Percentiles rank a stretch among this genome's conserved stretches.
Conservation (phyloP, 148 eudicot species). For the Fallopia convolvulus region DNA sequence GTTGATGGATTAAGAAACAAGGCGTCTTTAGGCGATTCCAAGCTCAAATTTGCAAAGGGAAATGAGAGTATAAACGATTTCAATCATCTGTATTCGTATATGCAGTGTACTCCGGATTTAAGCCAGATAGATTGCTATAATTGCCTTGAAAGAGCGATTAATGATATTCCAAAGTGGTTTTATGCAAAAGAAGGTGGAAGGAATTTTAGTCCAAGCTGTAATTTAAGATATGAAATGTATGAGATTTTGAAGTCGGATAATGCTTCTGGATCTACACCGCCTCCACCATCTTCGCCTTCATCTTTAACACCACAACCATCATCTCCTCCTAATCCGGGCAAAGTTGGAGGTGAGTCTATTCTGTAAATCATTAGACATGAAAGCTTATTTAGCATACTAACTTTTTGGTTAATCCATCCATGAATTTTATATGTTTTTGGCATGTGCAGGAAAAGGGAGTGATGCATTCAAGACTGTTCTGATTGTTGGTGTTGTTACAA, state of each 20-base stretch:
- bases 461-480: conserved; percentile 6
- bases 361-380: neutral
- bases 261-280: neutral
- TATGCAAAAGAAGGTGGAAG: neutral
- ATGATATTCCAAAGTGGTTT: neutral
- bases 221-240: conserved; percentile 9
- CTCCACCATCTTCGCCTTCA: neutral
- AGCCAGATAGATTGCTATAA: conserved; percentile 6
- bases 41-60: conserved; percentile 16
- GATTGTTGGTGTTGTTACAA: neutral
- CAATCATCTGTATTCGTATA: neutral
- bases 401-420: neutral
- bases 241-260: neutral
- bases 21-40: conserved; percentile 13
- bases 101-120: conserved; percentile 26
- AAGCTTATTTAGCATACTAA: neutral
- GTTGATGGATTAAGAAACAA: neutral
- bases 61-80: neutral
- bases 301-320: neutral
- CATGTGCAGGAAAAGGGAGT: conserved; percentile 12
- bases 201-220: conserved; percentile 14
- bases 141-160: conserved; percentile 5
- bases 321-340: conserved; percentile 2
- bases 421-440: neutral
- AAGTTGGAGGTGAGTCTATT: neutral